phyloP scores from a whole-genome alignment of 2,329 filamentous ascomycete species.

The Fusarium denticulatum region DNA sequence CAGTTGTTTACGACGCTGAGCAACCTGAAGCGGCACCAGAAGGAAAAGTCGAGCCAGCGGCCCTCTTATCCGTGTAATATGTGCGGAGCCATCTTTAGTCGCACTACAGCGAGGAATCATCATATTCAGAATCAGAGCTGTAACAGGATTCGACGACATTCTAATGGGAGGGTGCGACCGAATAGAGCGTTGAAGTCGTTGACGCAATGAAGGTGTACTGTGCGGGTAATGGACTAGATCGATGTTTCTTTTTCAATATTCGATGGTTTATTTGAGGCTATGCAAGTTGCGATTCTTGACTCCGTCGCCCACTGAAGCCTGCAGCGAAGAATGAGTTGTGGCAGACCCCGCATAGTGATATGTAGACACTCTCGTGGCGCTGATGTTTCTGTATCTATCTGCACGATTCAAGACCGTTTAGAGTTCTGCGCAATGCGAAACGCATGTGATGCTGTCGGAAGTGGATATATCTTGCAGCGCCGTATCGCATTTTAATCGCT shows the following conservation, averaged over 20 bases:
- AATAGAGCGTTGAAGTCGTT: background rate
- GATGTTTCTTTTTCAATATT: background rate
- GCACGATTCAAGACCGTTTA: background rate
- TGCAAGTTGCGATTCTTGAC: background rate
- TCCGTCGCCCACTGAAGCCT: background rate
- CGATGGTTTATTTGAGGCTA: background rate
- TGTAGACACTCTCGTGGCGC: background rate
- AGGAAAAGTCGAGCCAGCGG: background rate
- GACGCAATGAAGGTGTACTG: background rate
- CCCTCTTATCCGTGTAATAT: background rate
- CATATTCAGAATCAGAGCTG: conserved; percentile 1
- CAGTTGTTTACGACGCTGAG: conserved; percentile 1
- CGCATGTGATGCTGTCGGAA: background rate
- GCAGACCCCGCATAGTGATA: background rate
- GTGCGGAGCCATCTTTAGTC: background rate
- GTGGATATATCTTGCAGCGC: background rate
- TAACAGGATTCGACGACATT: background rate
- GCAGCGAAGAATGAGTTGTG: background rate
- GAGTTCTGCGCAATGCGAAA: background rate
- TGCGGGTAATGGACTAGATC: background rate
- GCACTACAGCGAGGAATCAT: background rate
- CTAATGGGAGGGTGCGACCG: background rate
- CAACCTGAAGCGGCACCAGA: background rate
- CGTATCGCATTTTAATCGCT: rapidly evolving
- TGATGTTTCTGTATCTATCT: too few relatives aligned